Evolutionary conservation across 257 asterid genomes (phyloP), one percentile per base, ranked within the genome.

Genomic region (Solanum arcanum): DNA sequence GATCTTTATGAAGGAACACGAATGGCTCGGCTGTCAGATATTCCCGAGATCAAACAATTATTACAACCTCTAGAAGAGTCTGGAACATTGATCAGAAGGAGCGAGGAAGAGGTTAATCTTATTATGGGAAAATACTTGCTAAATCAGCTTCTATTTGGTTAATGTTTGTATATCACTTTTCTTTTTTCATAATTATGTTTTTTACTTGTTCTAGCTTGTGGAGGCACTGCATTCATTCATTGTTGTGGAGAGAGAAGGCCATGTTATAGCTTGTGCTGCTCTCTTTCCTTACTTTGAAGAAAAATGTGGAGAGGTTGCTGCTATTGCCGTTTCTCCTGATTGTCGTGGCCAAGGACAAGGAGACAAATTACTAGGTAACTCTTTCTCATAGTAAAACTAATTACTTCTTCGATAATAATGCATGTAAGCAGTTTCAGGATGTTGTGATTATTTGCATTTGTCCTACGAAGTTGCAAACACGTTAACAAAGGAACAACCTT

Each of bases 281-380:
- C 93, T 97, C 52, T 93, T 95, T 91, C 95, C 99, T 66, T 94
- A 90, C 92, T 90, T 86, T 49, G 91, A 92, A 70, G 99, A 94
- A 11, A 96, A 94, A 86, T 95, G 99, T 86, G 99, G 98, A 87
- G 99, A 97, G 93, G 95, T 97, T 84, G 99, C 99, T 90, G 98
- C 98, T 84, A 96, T 96, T 88, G 98, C 98, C 66, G 99, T 97
- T 89, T 96, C 99, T 88, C 98, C 98, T 52, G 99, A 97, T 74
- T 97, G 99, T 69, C 99, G 99, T 46, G 99, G 99, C 62, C 96
- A 97, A 90, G 99, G 99, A 83, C 99, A 93, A 86, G 99, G 99
- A 87, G 99, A 96, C 91, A 97, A 94, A 90, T 92, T 97, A 89
- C 99, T 97, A 23, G 99, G 99, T 97, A 95, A 62, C 15, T 39